Conservation (phyloP, 306 rosid species). For the Castanea crenata region DNA sequence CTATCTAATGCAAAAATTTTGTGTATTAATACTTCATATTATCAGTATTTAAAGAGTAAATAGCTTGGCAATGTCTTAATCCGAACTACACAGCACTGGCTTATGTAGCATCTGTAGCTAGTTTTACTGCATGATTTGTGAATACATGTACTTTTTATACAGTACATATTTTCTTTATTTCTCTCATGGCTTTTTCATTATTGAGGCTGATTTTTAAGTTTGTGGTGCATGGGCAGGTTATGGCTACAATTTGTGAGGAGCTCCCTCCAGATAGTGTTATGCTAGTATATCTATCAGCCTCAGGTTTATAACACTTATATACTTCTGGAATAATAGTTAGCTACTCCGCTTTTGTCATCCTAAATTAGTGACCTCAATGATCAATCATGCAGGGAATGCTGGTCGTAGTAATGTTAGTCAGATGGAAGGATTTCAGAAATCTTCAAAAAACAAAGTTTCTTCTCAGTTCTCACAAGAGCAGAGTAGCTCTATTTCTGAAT, state of each 20-base stretch:
- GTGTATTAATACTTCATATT: neutral
- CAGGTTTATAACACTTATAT: conserved; percentile 59
- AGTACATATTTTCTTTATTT: neutral
- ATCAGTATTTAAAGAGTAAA: neutral
- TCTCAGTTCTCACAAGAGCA: conserved; percentile 53
- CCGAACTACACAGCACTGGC: neutral
- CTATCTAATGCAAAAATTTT: neutral
- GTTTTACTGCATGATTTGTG: neutral
- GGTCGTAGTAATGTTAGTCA: conserved; percentile 48
- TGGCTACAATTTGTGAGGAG: conserved; percentile 97
- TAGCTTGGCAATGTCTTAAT: neutral
- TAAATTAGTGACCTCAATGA: conserved; percentile 37
- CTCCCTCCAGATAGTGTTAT: conserved; percentile 81
- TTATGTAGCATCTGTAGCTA: neutral
- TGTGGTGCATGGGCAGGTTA: conserved; percentile 52
- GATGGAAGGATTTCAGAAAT: conserved; percentile 58
- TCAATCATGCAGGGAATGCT: conserved; percentile 67
- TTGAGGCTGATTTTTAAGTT: conserved; percentile 28
- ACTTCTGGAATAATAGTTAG: conserved; percentile 20
- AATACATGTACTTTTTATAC: too few relatives aligned
- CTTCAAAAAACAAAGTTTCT: conserved; percentile 47
- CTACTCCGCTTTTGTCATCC: conserved; percentile 17
- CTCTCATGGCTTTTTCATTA: neutral
- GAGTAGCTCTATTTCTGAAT: conserved; percentile 46
- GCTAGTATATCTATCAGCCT: conserved; percentile 83